Conservation (phyloP, 805 yeast genomes). For the Candida saitoana region DNA sequence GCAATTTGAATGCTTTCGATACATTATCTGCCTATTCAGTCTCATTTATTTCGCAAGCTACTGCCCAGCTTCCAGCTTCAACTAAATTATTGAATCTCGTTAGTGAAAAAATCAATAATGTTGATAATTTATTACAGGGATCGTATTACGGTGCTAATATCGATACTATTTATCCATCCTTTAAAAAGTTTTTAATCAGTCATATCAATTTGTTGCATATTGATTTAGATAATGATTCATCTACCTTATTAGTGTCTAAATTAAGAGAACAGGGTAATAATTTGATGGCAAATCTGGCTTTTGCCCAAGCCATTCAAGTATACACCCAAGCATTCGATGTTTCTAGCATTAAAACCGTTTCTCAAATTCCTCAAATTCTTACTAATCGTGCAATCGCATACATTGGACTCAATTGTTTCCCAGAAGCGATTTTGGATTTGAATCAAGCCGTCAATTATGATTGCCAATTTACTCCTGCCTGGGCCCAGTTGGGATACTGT, state of each 20-base stretch:
- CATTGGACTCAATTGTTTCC: constrained; percentile 37
- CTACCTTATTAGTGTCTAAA: constrained; percentile 9
- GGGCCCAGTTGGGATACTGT: constrained; percentile 43
- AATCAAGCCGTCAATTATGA: constrained; percentile 28
- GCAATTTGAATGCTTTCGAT: not conserved
- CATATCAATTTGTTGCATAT: constrained; percentile 1
- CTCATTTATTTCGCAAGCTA: constrained; percentile 7
- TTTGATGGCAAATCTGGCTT: constrained; percentile 31
- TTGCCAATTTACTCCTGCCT: constrained; percentile 35
- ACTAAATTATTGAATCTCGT: not conserved
- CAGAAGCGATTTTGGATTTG: constrained; percentile 37
- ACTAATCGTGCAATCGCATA: constrained; percentile 40
- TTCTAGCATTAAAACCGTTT: constrained; percentile 13
- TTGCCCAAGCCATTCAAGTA: constrained; percentile 36
- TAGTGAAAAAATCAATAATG: not conserved
- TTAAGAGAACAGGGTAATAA: constrained; percentile 41
- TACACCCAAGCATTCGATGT: constrained; percentile 34
- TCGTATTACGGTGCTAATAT: not conserved
- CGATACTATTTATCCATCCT: constrained; percentile 2
- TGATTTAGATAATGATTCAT: not conserved
- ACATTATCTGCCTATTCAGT: constrained; percentile 11
- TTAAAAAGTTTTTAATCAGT: not conserved
- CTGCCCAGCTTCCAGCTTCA: not conserved
- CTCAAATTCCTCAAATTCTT: constrained; percentile 26
- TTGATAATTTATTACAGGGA: not conserved